These are phyloP conservation scores for Cystobasidium tubakii DNA, from an alignment of 768 basidiomycete genomes.

Conservation along the genomic window DNA sequence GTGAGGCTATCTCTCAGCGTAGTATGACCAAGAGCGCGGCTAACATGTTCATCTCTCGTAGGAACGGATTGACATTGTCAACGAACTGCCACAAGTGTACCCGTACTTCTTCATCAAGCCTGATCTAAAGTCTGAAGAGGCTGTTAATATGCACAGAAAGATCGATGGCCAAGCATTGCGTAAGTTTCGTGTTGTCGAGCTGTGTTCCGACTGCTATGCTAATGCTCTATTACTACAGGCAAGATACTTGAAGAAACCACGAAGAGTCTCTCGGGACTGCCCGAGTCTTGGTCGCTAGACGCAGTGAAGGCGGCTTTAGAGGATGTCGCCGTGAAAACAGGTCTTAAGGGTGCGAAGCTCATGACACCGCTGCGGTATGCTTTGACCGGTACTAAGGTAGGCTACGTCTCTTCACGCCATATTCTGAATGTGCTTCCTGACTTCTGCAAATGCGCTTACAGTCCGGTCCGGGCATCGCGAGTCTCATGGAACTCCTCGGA, in stretches of 20 bases:
- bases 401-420: conserved; percentile 38
- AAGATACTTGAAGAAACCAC: background rate
- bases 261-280: background rate
- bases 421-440: background rate
- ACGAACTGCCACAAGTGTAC: conserved; percentile 63
- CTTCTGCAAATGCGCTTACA: background rate
- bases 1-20: conserved; percentile 24
- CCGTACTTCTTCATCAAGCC: conserved; percentile 76
- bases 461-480: conserved; percentile 20
- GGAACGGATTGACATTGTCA: conserved; percentile 61
- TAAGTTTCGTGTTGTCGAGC: conserved; percentile 38
- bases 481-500: conserved; percentile 14
- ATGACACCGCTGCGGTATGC: conserved; percentile 72
- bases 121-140: conserved; percentile 57
- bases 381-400: conserved; percentile 76
- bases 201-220: too few relatives aligned
- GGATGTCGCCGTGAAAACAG: conserved; percentile 1
- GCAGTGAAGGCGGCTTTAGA: conserved; percentile 45
- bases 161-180: conserved; percentile 53
- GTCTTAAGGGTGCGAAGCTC: conserved; percentile 51
- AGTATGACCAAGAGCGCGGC: too few relatives aligned
- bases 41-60: conserved; percentile 49
- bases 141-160: conserved; percentile 47
- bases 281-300: conserved; percentile 51
- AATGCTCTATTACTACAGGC: background rate